Base-by-base conservation (phyloP, 169 alveolate genomes). In the Plasmodium billcollinsi region DNA sequence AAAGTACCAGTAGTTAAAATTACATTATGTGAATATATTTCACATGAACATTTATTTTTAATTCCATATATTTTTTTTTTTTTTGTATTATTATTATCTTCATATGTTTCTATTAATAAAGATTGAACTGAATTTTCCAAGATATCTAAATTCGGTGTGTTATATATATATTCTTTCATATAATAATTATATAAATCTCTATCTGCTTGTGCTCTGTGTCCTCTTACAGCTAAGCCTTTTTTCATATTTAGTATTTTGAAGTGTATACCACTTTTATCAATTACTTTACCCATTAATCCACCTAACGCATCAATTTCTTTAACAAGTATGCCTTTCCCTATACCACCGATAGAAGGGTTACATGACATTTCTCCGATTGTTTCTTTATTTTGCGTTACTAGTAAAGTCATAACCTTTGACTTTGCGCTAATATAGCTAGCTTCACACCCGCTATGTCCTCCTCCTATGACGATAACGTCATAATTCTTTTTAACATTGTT, bases 371-470 rank as follows among this genome's bases (percentile, higher is more conserved):
- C 96, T 1, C 97, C 97, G 43, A 97, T 95, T 12, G 97, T 93
- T 1, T 67, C 72, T 63, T 61, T 59, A 39, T 95, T 91, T 63
- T 96, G 94, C 4, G 99, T 97, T 49, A 97, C 90, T 21, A 97
- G 90, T 20, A 95, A 47, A 2, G 99, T 96, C 50, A 95, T 88
- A 0, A 97, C 99, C 5, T 97, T 98, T 12, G 95, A 74, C 47
- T 97, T 95, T 47, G 98, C 97, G 15, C 98, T 76, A 9, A 98
- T 98, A 45, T 93, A 89, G 8, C 98, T 98, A 11, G 99, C 98
- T 88, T 97, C 99, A 74, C 97, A 92, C 20, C 99, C 99, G 6
- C 98, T 96, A 78, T 97, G 99, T 18, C 99, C 99, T 5, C 98
- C 99, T 11, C 99, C 99, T 20, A 97, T 93, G n/a, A 97, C 98